Evolutionary conservation across 176 grass and related monocot genomes (phyloP), one percentile per base, ranked within the genome.

Genomic region (Oryza glumipatula): DNA sequence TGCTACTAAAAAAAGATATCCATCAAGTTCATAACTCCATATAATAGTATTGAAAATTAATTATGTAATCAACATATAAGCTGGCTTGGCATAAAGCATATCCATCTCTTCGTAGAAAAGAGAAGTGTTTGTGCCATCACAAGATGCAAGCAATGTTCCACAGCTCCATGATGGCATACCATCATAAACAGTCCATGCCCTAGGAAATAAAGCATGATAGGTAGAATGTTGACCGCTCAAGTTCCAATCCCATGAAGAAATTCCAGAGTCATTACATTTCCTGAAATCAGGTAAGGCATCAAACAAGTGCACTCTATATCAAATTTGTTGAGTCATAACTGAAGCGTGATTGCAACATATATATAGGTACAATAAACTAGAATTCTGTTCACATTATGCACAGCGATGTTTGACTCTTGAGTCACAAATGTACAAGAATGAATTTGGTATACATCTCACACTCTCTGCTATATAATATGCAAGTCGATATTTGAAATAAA

Each of bases 231-330:
- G 97, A 84, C 97, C 97, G 54, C 72, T 94, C 82, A 99, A 80
- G 58, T 99, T 99, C 97, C 97, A 96, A 73, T 96, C 91, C 97
- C 97, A 96, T 74, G 97, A 99, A 79, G 94, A 99, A 79, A 99
- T 99, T 78, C 94, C 97, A 13, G 88, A 68, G 51, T 96, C 97
- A 19, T 76, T 85, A 68, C 73, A 68, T 89, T 94, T 99, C 82
- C 97, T 99, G 91, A 91, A 76, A 90, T 9, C 39, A 63, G 9
- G 4, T 7, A 84, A 65, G 44, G 66, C 32, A 82, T 77, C 46
- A 86, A 70, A 33, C 11, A 44, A 80, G 52, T 67, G 68, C 32
- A 67, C 8, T 67, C 35, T 68, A 41, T 70, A 24, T 44, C 44
- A 19, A 80, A 81, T 43, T 46, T 73, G 41, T 35, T 64, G 7